Percentiles rank a stretch among this genome's conserved stretches.
phyloP scores from a whole-genome alignment of 139 green algal species.

The Volvox reticuliferus region DNA sequence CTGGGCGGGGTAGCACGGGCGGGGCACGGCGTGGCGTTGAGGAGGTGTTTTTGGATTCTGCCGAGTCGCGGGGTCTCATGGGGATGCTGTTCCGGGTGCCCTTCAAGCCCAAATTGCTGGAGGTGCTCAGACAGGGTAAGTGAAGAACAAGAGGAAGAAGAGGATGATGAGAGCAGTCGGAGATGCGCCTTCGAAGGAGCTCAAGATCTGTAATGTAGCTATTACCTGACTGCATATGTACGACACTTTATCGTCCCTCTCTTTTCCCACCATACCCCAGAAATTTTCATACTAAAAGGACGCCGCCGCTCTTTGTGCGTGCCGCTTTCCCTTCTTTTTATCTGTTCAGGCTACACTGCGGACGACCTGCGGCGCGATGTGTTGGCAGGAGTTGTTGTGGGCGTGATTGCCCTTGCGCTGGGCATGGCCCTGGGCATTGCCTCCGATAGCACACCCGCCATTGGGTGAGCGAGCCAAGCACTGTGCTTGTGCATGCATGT shows the following conservation, averaged over 20 bases:
- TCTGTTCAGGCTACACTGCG: slow-evolving; percentile 16
- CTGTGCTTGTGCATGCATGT: no score
- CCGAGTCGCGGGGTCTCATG: neutral
- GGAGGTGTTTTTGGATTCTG: slow-evolving; percentile 23
- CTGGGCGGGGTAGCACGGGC: neutral
- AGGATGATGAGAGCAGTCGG: no score
- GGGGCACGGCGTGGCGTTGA: neutral
- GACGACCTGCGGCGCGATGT: slow-evolving; percentile 27
- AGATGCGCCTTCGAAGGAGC: no score
- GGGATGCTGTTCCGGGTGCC: neutral
- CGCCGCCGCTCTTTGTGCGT: neutral
- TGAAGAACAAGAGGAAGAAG: no score
- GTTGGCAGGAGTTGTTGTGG: slow-evolving; percentile 37
- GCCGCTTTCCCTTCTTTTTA: neutral
- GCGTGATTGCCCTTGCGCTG: slow-evolving; percentile 57
- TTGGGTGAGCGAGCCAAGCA: slow-evolving; percentile 24
- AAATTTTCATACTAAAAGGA: no score
- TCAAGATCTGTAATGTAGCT: no score
- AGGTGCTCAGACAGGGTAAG: slow-evolving; percentile 37
- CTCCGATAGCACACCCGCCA: slow-evolving; percentile 49
- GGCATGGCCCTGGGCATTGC: slow-evolving; percentile 62
- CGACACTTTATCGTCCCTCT: no score
- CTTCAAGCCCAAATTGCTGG: slow-evolving; percentile 54
- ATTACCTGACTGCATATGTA: no score
- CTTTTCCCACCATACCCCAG: no score